Conservation (phyloP, 768 basidiomycete genomes). For the Lepiota brunneoincarnata region DNA sequence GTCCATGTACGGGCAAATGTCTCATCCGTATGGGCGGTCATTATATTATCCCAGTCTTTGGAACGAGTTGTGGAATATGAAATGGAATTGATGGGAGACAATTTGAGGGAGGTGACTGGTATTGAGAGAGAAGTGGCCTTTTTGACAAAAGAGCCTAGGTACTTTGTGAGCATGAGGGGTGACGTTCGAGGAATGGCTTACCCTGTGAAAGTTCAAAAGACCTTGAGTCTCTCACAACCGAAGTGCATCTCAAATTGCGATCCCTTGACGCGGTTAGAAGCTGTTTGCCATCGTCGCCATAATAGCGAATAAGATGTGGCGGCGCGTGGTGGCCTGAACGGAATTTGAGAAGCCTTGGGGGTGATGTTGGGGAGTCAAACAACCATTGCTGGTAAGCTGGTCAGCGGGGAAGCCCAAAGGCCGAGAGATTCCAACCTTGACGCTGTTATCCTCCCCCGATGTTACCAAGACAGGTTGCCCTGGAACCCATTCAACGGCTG, state of each 20-base stretch:
- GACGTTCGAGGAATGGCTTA: constrained; percentile 20
- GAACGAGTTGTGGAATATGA: constrained; percentile 77
- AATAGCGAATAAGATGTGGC: constrained; percentile 90
- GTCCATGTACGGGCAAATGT: constrained; percentile 85
- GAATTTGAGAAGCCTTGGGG: constrained; percentile 87
- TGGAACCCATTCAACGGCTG: constrained; percentile 86
- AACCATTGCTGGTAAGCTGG: constrained; percentile 81
- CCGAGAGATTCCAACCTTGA: constrained; percentile 61
- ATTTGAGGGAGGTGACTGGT: constrained; percentile 79
- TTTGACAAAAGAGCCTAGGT: constrained; percentile 73
- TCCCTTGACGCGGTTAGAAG: constrained; percentile 87
- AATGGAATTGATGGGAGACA: constrained; percentile 74
- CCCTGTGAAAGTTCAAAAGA: constrained; percentile 96
- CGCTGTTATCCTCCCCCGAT: constrained; percentile 90
- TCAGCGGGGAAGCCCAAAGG: not conserved
- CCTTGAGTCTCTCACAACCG: constrained; percentile 91
- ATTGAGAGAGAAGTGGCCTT: constrained; percentile 79
- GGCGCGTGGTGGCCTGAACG: constrained; percentile 91
- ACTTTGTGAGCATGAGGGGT: not conserved
- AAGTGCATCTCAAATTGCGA: constrained; percentile 84
- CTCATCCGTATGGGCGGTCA: constrained; percentile 89
- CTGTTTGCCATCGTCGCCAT: constrained; percentile 96
- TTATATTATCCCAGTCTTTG: constrained; percentile 97
- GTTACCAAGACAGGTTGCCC: constrained; percentile 90
- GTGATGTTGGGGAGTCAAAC: constrained; percentile 85